Evolutionary conservation across 2,329 filamentous ascomycete genomes (phyloP).

Genomic region (Ophiosphaerella korrae): DNA sequence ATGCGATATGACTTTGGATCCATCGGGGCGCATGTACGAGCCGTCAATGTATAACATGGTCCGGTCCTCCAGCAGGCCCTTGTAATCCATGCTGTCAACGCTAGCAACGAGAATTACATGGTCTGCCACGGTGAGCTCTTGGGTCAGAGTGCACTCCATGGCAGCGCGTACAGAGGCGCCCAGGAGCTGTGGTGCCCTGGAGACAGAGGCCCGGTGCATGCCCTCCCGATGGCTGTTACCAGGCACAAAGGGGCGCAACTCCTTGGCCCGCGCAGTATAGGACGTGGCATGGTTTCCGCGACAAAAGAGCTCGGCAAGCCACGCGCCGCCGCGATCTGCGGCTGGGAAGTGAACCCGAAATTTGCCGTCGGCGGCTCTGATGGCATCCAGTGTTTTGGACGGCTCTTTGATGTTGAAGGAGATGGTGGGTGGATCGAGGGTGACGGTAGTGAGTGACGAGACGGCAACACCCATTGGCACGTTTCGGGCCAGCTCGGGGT

Average conservation of each 20-base stretch:
- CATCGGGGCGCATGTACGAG: conserved; percentile 21
- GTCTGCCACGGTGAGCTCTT: conserved; percentile 51
- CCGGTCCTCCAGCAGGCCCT: neutral
- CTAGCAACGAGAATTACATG: conserved; percentile 56
- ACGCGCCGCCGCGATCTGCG: conserved; percentile 32
- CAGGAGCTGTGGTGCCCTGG: conserved; percentile 22
- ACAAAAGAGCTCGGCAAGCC: conserved; percentile 36
- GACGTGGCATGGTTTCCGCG: conserved; percentile 31
- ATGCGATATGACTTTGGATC: conserved; percentile 5
- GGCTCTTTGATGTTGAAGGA: conserved; percentile 66
- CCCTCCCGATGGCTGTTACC: neutral
- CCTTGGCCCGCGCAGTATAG: conserved; percentile 21
- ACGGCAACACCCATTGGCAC: conserved; percentile 57
- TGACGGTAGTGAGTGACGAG: conserved; percentile 66
- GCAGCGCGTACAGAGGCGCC: conserved; percentile 27
- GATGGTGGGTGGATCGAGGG: conserved; percentile 62
- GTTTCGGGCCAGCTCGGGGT: conserved; percentile 9
- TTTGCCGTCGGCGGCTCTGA: conserved; percentile 47
- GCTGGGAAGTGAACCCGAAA: conserved; percentile 60
- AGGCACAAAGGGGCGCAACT: conserved; percentile 13
- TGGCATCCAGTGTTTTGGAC: conserved; percentile 61
- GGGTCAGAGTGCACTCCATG: conserved; percentile 43
- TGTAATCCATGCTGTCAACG: conserved; percentile 30
- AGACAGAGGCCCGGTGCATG: conserved; percentile 1
- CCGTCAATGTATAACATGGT: conserved; percentile 38